Evolutionary conservation across 2,329 filamentous ascomycete species (phyloP).

Genomic region (Graphium sp.): DNA sequence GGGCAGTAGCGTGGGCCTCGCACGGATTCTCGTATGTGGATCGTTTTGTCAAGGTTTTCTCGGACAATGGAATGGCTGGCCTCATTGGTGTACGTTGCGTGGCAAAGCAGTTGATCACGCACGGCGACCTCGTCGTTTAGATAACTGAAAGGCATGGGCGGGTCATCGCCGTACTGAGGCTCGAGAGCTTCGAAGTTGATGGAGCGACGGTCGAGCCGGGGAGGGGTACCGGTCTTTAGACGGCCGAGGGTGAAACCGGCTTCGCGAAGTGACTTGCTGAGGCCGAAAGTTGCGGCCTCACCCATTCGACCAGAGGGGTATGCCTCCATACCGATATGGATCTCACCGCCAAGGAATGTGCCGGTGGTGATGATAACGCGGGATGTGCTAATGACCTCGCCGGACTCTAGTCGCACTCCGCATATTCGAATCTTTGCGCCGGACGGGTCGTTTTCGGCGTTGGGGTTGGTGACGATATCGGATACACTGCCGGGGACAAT

Average conservation of each 20-base stretch:
- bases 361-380: constrained; percentile 91
- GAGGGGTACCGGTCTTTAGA: constrained; percentile 90
- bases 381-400: constrained; percentile 62
- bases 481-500: constrained; percentile 78
- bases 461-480: constrained; percentile 62
- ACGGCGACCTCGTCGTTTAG: constrained; percentile 66
- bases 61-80: constrained; percentile 70
- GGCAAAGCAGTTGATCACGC: constrained; percentile 68
- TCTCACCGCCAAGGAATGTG: constrained; percentile 89
- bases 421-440: constrained; percentile 55
- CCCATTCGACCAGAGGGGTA: constrained; percentile 86
- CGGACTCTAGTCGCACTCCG: constrained; percentile 75
- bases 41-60: constrained; percentile 82
- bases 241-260: constrained; percentile 82
- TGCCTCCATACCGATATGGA: constrained; percentile 76
- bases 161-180: constrained; percentile 64
- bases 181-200: constrained; percentile 66
- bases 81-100: constrained; percentile 75
- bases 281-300: constrained; percentile 78
- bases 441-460: constrained; percentile 18
- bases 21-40: constrained; percentile 91
- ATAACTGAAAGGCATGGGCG: constrained; percentile 82
- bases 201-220: constrained; percentile 62
- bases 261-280: constrained; percentile 78
- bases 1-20: constrained; percentile 92